Conservation (phyloP, 805 yeast species). For the Ogataea pilisensis region DNA sequence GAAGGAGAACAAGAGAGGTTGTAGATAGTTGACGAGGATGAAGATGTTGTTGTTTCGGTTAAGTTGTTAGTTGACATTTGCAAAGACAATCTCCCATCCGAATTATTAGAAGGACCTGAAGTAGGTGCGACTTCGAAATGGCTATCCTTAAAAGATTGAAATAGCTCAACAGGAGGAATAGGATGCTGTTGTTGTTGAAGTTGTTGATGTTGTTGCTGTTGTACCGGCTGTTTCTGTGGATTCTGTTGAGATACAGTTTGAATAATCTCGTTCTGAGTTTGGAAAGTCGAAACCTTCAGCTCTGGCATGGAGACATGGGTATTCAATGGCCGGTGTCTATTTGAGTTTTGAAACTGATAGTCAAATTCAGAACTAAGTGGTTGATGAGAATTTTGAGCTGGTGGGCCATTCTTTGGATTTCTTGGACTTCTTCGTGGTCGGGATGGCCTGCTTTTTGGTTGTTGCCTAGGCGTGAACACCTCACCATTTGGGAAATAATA, state of each 20-base stretch:
- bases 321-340: too few species aligned
- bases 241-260: not conserved
- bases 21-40: conserved; percentile 13
- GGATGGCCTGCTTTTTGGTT: conserved; percentile 35
- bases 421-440: conserved; percentile 24
- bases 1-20: conserved; percentile 20
- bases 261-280: too few species aligned
- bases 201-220: not conserved
- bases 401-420: too few species aligned
- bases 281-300: too few species aligned
- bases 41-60: conserved; percentile 13
- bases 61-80: conserved; percentile 11
- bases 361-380: too few species aligned
- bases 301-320: too few species aligned
- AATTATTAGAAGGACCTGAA: not conserved
- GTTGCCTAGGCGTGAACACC: conserved; percentile 43
- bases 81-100: too few species aligned
- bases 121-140: conserved; percentile 1
- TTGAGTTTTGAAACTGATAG: too few species aligned
- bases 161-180: too few species aligned
- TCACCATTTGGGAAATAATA: conserved; percentile 52
- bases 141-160: too few species aligned
- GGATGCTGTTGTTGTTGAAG: not conserved
- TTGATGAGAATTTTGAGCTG: too few species aligned
- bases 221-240: not conserved